A percentile compares a stretch with the other conserved stretches of the same genome.
These are phyloP conservation scores for Calonectria pseudoturangicola DNA, from an alignment of 2,329 filamentous ascomycete genomes.

Conservation along the genomic window DNA sequence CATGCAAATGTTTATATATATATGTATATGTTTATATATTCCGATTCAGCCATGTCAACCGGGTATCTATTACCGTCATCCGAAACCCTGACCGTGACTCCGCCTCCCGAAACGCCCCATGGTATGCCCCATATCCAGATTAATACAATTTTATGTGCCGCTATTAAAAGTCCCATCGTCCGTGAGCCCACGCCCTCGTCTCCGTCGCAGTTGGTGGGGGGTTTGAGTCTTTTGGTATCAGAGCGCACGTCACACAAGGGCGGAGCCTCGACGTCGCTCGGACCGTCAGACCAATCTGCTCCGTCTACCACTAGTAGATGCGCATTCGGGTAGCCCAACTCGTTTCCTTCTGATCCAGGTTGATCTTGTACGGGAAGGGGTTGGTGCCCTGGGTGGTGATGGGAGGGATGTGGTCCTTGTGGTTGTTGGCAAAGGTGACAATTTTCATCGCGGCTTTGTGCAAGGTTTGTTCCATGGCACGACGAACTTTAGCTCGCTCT, in stretches of 20 bases:
- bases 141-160: constrained; percentile 22
- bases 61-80: constrained; percentile 51
- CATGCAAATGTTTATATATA: neutral
- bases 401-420: constrained; percentile 97
- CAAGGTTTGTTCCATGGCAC: constrained; percentile 92
- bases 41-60: constrained; percentile 38
- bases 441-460: constrained; percentile 93
- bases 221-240: constrained; percentile 6
- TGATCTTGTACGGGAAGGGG: constrained; percentile 95
- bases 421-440: constrained; percentile 87
- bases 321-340: constrained; percentile 88
- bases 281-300: neutral
- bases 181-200: constrained; percentile 7
- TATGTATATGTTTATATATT: neutral
- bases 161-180: constrained; percentile 19
- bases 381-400: constrained; percentile 96
- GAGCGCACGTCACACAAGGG: constrained; percentile 4
- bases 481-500: constrained; percentile 92
- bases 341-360: constrained; percentile 86
- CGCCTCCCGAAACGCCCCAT: constrained; percentile 45
- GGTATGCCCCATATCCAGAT: constrained; percentile 33
- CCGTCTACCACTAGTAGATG: constrained; percentile 72
- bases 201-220: constrained; percentile 14
- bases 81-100: constrained; percentile 38
- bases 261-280: constrained; percentile 3